phyloP scores from a whole-genome alignment of 139 green algal genomes.

The Mesotaenium endlicherianum region DNA sequence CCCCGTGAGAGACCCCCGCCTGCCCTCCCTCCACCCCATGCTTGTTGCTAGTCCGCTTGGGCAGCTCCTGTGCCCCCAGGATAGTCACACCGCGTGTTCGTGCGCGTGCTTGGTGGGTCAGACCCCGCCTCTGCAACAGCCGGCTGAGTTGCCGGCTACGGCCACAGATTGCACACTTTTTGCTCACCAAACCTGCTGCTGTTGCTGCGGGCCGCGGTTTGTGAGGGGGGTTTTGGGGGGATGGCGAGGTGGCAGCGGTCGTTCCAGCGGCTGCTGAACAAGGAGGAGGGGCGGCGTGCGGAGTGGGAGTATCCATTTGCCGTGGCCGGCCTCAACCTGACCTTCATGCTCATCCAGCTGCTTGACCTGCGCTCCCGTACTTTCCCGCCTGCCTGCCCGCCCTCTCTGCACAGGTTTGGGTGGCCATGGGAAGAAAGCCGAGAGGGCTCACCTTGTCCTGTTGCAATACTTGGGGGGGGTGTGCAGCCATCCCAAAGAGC shows the following conservation, averaged over 20 bases:
- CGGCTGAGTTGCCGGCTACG: background rate
- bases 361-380: constrained; percentile 60
- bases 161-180: background rate
- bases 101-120: background rate
- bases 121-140: background rate
- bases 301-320: constrained; percentile 89
- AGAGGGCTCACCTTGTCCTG: no score
- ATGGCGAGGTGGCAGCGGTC: background rate
- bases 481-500: background rate
- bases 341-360: constrained; percentile 66
- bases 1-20: no score
- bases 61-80: no score
- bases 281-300: constrained; percentile 60
- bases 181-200: background rate
- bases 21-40: no score
- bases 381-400: no score
- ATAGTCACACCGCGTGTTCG: background rate
- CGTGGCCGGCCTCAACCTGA: constrained; percentile 83
- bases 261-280: constrained; percentile 66
- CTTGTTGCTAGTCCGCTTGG: no score
- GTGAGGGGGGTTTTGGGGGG: no score
- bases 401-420: no score
- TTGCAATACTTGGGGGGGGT: no score
- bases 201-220: no score
- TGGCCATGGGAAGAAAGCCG: no score